Evolutionary conservation across 1,284 basidiomycete species (phyloP), one percentile per base, ranked within the genome.

Genomic region (Rhodotorula sp.): DNA sequence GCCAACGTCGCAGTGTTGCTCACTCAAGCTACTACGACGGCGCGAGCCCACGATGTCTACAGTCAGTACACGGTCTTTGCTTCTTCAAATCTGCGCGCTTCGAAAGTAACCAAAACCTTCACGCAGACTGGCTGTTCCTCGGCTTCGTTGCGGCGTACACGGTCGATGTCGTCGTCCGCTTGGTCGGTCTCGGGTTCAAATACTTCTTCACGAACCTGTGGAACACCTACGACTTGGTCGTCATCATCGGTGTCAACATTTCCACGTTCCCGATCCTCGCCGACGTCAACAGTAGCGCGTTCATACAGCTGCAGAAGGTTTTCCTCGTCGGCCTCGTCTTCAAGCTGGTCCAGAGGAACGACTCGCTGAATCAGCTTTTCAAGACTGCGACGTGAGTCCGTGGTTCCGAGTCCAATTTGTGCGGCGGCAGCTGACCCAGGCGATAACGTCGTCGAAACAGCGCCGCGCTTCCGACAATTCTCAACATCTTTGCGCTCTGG

Each of bases 341-440:
- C 84, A 99, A 99, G 82, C 86, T 99, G 30, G 91, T 97, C 1
- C 93, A 97, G 79, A 86, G 91, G 62, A 90, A 89, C 71, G 89
- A 93, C 78, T 88, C 87, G 73, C 84, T 99, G 69, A 98, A 98
- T 78, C 93, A 96, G 82, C 84, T 99, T 26, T 98, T 98, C 86
- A 97, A 97, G 82, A 97, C 94, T 12, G 91, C 93, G 2, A 86
- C 92, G 91, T 94, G 83, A 75, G 91, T 84, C 12, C 30, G 64
- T 53, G 45, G 26, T 57, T 66, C 14, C 10, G 24, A 1, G 30
- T 1, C n/a, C 3, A 6, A 6, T n/a, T 7, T n/a, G 33, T 24
- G n/a, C n/a, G 82, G 82, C 97, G 45, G 92, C 20, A 24, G 20
- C 60, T n/a, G 59, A 30, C n/a, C 6, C n/a, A 10, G 37, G 8